These are phyloP conservation scores for Fusarium pseudonygamai DNA, from an alignment of 2,329 filamentous ascomycete species.

Conservation along the genomic window DNA sequence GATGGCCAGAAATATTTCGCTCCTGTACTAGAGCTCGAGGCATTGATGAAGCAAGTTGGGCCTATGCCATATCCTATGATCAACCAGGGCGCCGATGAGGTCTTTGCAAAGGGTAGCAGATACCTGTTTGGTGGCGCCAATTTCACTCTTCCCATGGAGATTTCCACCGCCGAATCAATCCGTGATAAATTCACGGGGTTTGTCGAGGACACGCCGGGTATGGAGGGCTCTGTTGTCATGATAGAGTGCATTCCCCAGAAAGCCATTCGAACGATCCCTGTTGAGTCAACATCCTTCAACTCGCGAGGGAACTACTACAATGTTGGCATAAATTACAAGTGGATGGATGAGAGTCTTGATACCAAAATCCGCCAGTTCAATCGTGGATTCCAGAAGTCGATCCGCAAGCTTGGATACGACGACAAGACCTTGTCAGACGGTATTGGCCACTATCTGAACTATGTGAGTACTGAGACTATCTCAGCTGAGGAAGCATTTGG, in stretches of 20 bases:
- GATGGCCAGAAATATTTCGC: slow-evolving; percentile 45
- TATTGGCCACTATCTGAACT: slow-evolving; percentile 35
- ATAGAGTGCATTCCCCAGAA: slow-evolving; percentile 34
- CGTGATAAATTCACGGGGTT: slow-evolving; percentile 29
- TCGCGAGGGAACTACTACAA: slow-evolving; percentile 39
- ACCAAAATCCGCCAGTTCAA: slow-evolving; percentile 35
- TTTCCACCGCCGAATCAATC: slow-evolving; percentile 36
- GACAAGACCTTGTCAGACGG: slow-evolving; percentile 27
- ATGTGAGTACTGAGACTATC: slow-evolving; percentile 20
- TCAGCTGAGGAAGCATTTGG: slow-evolving; percentile 36
- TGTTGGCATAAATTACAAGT: slow-evolving; percentile 31
- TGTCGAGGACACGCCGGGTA: slow-evolving; percentile 15
- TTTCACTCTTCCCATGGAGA: slow-evolving; percentile 51
- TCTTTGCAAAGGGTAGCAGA: slow-evolving; percentile 50
- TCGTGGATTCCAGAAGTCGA: slow-evolving; percentile 27
- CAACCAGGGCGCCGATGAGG: slow-evolving; percentile 52
- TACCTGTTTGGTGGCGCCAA: slow-evolving; percentile 55
- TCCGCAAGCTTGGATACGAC: slow-evolving; percentile 35
- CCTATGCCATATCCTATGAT: slow-evolving; percentile 54
- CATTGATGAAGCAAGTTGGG: slow-evolving; percentile 49
- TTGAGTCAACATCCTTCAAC: slow-evolving; percentile 37
- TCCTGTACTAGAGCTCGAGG: slow-evolving; percentile 49
- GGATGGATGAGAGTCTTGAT: slow-evolving; percentile 27
- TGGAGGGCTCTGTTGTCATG: slow-evolving; percentile 26
- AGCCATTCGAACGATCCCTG: slow-evolving; percentile 21